Evolutionary conservation across 108 stramenopile genomes (phyloP), one percentile per base, ranked within the genome.

Genomic region (Nitzschia sp.): DNA sequence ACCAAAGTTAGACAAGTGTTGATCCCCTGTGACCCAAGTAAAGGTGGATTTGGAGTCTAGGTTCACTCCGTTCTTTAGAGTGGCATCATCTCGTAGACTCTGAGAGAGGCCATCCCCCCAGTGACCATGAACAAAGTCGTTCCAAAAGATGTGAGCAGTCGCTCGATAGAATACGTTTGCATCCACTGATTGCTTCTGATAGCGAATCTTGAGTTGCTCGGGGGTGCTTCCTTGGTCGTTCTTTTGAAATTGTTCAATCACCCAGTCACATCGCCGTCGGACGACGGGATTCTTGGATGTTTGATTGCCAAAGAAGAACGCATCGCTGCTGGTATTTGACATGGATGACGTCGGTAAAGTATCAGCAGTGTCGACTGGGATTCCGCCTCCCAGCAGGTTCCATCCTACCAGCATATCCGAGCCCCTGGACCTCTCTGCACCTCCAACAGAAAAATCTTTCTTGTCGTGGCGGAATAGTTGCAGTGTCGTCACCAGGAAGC

Each of bases 1-100:
- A 0, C 85, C 87, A 69, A 88, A 88, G 57, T 88, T 88, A 9
- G 64, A 73, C 55, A 88, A 64, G 46, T 88, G 87, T 59, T 88
- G 87, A 74, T 88, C 87, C 8, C 87, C 87, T 8, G 84, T 88
- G 11, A 83, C 58, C 87, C 87, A 88, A 4, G 87, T 88, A 76
- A 77, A 88, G 0, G 81, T 79, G 35, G 75, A 73, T 61, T 65
- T 72, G 17, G 66, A 58, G 0, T 56, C 47, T 27, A 87, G 32
- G 25, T 72, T 74, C 15, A 71, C 78, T 61, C 78, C 79, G 32
- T 56, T 71, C 27, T 80, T 21, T 0, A 80, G 74, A 29, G 70
- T 21, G 23, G 72, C 63, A 61, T 61, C 60, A 3, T 61, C 23
- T 18, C 36, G 23, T 17, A 61, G 15, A 35, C 4, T 42, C 33